Conservation (phyloP, 2,329 filamentous ascomycete species). For the Trichoderma oligosporum region DNA sequence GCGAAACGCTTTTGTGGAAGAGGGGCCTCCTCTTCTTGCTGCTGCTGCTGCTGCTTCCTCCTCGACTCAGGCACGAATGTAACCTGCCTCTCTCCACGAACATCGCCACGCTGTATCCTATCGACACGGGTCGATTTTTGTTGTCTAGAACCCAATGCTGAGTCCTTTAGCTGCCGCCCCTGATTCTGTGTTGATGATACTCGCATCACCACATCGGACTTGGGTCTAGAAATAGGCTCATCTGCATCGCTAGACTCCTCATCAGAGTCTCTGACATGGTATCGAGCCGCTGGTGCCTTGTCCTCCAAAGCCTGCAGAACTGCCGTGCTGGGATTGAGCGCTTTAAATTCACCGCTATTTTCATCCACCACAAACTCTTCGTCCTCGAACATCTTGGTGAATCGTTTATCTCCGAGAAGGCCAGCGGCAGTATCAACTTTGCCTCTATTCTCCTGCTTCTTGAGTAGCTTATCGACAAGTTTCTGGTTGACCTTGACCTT, state of each 20-base stretch:
- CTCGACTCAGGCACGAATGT: constrained; percentile 65
- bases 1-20: constrained; percentile 33
- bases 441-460: constrained; percentile 58
- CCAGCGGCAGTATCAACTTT: constrained; percentile 58
- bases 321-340: constrained; percentile 83
- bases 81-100: constrained; percentile 62
- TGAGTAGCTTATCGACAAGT: constrained; percentile 69
- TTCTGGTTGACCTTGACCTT: constrained; percentile 96
- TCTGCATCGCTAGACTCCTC: constrained; percentile 43
- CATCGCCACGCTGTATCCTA: constrained; percentile 45
- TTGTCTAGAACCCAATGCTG: constrained; percentile 52
- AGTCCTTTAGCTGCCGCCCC: constrained; percentile 53
- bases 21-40: constrained; percentile 31
- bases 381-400: constrained; percentile 85
- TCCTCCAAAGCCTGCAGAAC: constrained; percentile 34
- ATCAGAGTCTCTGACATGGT: constrained; percentile 41
- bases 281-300: constrained; percentile 36
- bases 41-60: constrained; percentile 41
- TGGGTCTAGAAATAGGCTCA: constrained; percentile 26
- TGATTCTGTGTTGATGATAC: constrained; percentile 66
- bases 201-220: constrained; percentile 55
- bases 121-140: constrained; percentile 47
- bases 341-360: constrained; percentile 76
- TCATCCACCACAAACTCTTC: constrained; percentile 93
- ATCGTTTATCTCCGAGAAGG: constrained; percentile 79